Conservation (phyloP, 2,329 filamentous ascomycete genomes). For the Talaromyces piceae region DNA sequence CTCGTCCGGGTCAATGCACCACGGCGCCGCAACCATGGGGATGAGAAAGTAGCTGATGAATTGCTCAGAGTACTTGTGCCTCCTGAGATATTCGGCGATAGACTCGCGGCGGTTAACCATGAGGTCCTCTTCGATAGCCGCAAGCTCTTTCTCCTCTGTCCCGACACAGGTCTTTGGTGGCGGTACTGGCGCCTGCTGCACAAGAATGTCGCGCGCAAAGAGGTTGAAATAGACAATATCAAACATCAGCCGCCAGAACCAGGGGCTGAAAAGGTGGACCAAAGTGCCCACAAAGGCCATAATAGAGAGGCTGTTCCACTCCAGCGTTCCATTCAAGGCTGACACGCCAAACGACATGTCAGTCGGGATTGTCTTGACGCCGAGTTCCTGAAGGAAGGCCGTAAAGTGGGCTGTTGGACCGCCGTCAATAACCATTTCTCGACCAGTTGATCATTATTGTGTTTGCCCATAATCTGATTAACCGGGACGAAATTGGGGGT, state of each 20-base stretch:
- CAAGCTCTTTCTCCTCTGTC: neutral
- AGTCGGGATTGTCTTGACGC: neutral
- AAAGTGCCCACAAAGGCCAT: neutral
- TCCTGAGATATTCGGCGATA: conserved; percentile 3
- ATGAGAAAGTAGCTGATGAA: conserved; percentile 5
- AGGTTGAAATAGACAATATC: conserved; percentile 6
- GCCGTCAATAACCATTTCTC: neutral
- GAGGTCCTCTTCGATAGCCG: neutral
- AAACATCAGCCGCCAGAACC: conserved; percentile 9
- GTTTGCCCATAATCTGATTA: too few relatives aligned
- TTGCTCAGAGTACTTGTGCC: conserved; percentile 4
- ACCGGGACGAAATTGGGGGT: neutral
- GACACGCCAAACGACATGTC: conserved; percentile 6
- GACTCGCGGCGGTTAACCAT: conserved; percentile 1
- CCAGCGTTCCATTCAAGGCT: neutral
- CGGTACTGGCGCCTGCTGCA: neutral
- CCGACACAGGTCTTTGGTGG: neutral
- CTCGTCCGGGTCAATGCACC: conserved; percentile 2
- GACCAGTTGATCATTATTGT: neutral
- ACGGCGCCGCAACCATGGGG: neutral
- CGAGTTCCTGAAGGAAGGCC: neutral
- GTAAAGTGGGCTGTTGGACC: neutral
- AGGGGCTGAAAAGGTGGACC: conserved; percentile 1
- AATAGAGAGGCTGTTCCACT: conserved; percentile 4
- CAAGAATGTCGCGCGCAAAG: conserved; percentile 1